Base-by-base conservation (phyloP, 345 rosid genomes). In the Boechera stricta region DNA sequence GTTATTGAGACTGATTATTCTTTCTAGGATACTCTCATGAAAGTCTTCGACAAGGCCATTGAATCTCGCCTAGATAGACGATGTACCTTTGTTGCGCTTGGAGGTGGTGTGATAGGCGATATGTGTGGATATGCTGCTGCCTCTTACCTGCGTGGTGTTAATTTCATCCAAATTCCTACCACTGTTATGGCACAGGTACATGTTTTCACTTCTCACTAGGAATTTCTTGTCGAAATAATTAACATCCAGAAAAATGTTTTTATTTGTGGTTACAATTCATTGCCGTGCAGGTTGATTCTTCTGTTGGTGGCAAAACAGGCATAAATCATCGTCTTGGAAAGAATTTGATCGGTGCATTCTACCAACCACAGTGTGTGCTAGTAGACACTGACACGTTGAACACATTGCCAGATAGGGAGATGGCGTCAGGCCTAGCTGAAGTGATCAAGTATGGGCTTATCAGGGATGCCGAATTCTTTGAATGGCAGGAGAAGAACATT, bases 61-160 rank as follows among this genome's bases (percentile, higher is more conserved):
- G 93, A 86, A 80, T 89, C 93, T 24, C 86, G 97, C 35, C 72
- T 96, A 58, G 99, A 96, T 77, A 80, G 99, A 35, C 75, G 85
- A 28, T 87, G 85, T 73, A 96, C 99, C 0, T 96, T 96, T 84
- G 93, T 96, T 61, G 99, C 98, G 5, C 96, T 96, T 26, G 99
- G 99, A 52, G 99, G 99, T 2, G 99, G 99, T 69, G 99, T 95
- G 33, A 88, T 95, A 4, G 99, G 98, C 28, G 99, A 95, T 73
- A 86, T 92, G 99, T 92, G 98, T 79, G 99, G 99, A 66, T 96
- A 76, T 71, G 98, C 99, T 18, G 99, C 99, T 68, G 94, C 99
- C 0, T 77, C 98, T 45, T 96, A 79, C 84, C 94, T 96, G 13
- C 97, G 99, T 15, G 99, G 99, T 74, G 99, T 96, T 79, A 93